Conservation (phyloP, 306 rosid genomes). For the Cucurbita pepo region DNA sequence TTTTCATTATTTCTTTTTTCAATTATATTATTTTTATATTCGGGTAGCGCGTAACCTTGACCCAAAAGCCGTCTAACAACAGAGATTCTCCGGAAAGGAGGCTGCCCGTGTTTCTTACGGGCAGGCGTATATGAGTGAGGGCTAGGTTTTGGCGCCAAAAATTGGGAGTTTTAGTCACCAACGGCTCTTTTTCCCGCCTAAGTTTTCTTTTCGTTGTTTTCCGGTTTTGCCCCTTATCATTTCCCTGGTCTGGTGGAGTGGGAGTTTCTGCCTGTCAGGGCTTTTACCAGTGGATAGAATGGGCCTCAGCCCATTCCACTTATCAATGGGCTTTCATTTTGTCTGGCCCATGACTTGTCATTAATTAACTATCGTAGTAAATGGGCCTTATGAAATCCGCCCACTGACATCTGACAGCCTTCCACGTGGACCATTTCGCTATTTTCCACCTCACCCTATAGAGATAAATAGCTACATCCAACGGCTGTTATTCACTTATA, state of each 20-base stretch:
- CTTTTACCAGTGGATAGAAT: constrained; percentile 10
- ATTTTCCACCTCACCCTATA: background rate
- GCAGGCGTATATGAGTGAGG: constrained; percentile 29
- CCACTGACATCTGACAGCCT: background rate
- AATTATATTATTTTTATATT: background rate
- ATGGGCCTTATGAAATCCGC: background rate
- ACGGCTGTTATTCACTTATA: background rate
- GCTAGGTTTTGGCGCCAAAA: constrained; percentile 45
- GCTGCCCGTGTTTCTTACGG: constrained; percentile 65
- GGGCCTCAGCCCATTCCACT: background rate
- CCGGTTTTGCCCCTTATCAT: constrained; percentile 1
- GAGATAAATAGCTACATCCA: background rate
- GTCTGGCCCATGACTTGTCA: background rate
- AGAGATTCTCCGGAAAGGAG: constrained; percentile 1
- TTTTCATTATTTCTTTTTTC: background rate
- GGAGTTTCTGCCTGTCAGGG: constrained; percentile 16
- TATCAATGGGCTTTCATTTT: background rate
- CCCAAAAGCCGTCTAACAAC: background rate
- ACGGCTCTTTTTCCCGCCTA: constrained; percentile 98
- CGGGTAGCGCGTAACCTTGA: background rate
- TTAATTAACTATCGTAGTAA: no score
- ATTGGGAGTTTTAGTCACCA: constrained; percentile 24
- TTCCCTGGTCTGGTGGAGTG: constrained; percentile 25
- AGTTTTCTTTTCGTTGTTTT: background rate
- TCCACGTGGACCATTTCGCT: background rate